phyloP scores from a whole-genome alignment of 2,329 filamentous ascomycete species.

The Beauveria asiatica region DNA sequence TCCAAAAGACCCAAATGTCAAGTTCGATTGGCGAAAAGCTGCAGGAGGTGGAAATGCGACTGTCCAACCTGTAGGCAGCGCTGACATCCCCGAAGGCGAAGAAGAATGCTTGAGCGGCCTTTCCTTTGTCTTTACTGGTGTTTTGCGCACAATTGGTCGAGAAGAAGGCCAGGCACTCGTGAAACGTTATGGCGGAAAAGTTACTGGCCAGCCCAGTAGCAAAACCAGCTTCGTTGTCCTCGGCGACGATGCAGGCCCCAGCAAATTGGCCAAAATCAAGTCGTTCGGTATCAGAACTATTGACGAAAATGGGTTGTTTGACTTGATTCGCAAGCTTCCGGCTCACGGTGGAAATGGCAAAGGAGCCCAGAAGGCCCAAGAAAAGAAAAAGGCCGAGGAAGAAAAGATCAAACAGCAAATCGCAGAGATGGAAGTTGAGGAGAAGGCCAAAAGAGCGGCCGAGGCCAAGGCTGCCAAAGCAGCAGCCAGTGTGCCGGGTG shows the following conservation, averaged over 20 bases:
- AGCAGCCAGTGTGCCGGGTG: constrained; percentile 24
- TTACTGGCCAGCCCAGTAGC: constrained; percentile 74
- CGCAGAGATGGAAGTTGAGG: constrained; percentile 76
- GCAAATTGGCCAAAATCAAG: constrained; percentile 80
- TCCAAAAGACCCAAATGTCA: constrained; percentile 56
- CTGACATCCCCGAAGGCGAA: constrained; percentile 70
- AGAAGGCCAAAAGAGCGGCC: constrained; percentile 49
- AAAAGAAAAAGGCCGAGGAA: constrained; percentile 79
- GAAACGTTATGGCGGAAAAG: constrained; percentile 89
- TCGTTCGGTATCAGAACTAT: constrained; percentile 80
- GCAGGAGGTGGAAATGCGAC: constrained; percentile 52
- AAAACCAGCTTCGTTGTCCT: constrained; percentile 94
- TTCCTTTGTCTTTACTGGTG: constrained; percentile 90
- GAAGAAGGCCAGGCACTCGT: constrained; percentile 81
- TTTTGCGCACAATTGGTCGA: constrained; percentile 70
- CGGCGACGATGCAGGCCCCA: constrained; percentile 84
- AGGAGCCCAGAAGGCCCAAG: constrained; percentile 74
- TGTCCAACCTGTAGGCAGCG: constrained; percentile 51
- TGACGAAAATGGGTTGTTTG: constrained; percentile 85
- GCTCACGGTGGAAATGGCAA: constrained; percentile 82
- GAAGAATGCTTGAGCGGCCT: constrained; percentile 87
- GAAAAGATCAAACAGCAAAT: constrained; percentile 74
- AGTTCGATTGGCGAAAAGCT: constrained; percentile 71
- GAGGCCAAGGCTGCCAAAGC: constrained; percentile 42
- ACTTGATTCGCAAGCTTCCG: constrained; percentile 71